phyloP scores from a whole-genome alignment of 306 rosid genomes.

The Hippophae tibetana region DNA sequence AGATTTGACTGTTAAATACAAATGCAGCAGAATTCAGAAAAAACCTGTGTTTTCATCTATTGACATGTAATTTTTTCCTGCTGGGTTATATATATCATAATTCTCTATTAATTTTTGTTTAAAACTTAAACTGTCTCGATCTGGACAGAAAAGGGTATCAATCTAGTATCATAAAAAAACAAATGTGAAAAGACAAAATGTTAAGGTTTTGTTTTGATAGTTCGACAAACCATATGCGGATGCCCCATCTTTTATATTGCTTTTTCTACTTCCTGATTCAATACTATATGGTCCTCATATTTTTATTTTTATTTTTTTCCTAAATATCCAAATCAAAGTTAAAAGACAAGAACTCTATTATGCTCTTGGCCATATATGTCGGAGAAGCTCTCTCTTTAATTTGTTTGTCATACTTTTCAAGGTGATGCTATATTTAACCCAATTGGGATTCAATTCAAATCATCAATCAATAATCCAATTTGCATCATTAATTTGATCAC shows the following conservation, averaged over 20 bases:
- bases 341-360: constrained; percentile 39
- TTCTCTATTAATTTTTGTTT: neutral
- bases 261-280: constrained; percentile 34
- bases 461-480: too few relatives aligned
- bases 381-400: constrained; percentile 5
- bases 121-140: neutral
- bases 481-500: too few relatives aligned
- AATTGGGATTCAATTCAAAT: too few relatives aligned
- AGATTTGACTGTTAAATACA: constrained; percentile 32
- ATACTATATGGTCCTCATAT: constrained; percentile 36
- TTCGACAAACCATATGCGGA: constrained; percentile 16
- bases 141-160: constrained; percentile 38
- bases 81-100: neutral
- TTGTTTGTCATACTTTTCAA: neutral
- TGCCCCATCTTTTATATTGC: constrained; percentile 54
- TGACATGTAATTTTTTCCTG: too few relatives aligned
- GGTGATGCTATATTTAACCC: too few relatives aligned
- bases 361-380: constrained; percentile 34
- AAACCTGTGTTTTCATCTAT: too few relatives aligned
- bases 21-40: constrained; percentile 5
- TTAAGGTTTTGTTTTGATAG: constrained; percentile 84
- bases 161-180: constrained; percentile 56
- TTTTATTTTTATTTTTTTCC: constrained; percentile 12
- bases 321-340: constrained; percentile 38
- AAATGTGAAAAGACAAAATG: constrained; percentile 77